A percentile compares a stretch with the other conserved stretches of the same genome.
phyloP scores from a whole-genome alignment of 768 basidiomycete species.

The Lactarius evosmus region DNA sequence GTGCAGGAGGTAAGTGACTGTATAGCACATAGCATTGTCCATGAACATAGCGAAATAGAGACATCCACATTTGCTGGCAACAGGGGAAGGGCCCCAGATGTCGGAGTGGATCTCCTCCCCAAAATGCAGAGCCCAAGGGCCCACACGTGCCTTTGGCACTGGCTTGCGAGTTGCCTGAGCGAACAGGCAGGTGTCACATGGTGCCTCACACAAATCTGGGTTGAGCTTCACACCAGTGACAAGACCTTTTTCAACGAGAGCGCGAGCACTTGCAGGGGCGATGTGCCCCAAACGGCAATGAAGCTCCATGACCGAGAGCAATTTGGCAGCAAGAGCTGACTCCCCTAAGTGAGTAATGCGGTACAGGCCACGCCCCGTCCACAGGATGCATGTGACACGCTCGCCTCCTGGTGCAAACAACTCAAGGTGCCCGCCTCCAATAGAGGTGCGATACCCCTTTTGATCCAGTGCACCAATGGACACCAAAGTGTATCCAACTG shows the following conservation, averaged over 20 bases:
- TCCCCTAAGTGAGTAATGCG: not conserved
- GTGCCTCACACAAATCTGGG: conserved; percentile 15
- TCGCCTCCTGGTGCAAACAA: not conserved
- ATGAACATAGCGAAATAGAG: no score
- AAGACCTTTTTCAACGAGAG: conserved; percentile 24
- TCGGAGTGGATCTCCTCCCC: not conserved
- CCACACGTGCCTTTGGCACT: not conserved
- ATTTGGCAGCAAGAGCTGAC: no score
- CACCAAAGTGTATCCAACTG: not conserved
- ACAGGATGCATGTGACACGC: not conserved
- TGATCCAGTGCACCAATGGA: not conserved
- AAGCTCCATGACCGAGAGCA: conserved; percentile 19
- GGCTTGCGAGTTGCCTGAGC: not conserved
- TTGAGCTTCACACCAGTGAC: not conserved
- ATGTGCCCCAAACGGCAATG: conserved; percentile 40
- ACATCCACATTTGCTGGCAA: no score
- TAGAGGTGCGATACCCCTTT: not conserved
- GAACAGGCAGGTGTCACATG: conserved; percentile 36
- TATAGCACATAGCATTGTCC: no score
- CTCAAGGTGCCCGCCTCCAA: not conserved
- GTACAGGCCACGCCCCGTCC: not conserved
- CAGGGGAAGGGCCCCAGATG: not conserved
- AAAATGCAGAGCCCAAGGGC: not conserved
- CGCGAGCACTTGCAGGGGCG: conserved; percentile 28
- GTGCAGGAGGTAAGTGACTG: no score